Conservation (phyloP, 106 monocot genomes). For the Platanthera guangdongensis region DNA sequence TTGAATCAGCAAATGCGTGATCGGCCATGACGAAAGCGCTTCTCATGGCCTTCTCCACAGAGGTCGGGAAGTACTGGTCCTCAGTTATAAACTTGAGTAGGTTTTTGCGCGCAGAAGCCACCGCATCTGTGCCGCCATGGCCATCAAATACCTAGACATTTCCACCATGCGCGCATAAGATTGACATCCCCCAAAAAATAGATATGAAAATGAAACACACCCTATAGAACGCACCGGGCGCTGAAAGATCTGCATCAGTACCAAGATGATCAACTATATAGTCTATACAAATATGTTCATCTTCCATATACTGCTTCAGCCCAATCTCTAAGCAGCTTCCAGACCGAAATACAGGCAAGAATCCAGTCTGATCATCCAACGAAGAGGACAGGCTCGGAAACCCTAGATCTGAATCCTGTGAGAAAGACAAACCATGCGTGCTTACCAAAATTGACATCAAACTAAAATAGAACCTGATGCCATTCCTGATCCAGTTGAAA, state of each 20-base stretch:
- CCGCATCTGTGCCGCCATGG: conserved; percentile 70
- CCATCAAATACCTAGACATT: conserved; percentile 75
- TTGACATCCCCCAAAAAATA: background rate
- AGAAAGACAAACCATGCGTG: no score
- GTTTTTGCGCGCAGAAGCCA: conserved; percentile 46
- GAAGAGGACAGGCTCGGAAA: no score
- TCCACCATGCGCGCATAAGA: no score
- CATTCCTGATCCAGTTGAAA: no score
- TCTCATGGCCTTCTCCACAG: conserved; percentile 42
- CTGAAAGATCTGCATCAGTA: conserved; percentile 9
- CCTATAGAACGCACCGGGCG: conserved; percentile 56
- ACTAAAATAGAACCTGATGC: no score
- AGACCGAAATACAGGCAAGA: no score
- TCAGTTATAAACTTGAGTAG: conserved; percentile 48
- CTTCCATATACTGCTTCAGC: conserved; percentile 16
- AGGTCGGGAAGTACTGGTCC: no score
- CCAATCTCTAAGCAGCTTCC: conserved; percentile 21
- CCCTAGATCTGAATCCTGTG: no score
- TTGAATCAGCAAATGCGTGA: conserved; percentile 52
- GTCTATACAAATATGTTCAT: no score
- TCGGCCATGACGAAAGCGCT: conserved; percentile 58
- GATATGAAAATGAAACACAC: background rate
- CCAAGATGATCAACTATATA: conserved; percentile 40
- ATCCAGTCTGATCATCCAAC: no score
- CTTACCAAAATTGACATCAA: no score